Percentiles rank a stretch among this genome's conserved stretches.
Conservation (phyloP, 345 rosid species). For the Barbarea vulgaris region DNA sequence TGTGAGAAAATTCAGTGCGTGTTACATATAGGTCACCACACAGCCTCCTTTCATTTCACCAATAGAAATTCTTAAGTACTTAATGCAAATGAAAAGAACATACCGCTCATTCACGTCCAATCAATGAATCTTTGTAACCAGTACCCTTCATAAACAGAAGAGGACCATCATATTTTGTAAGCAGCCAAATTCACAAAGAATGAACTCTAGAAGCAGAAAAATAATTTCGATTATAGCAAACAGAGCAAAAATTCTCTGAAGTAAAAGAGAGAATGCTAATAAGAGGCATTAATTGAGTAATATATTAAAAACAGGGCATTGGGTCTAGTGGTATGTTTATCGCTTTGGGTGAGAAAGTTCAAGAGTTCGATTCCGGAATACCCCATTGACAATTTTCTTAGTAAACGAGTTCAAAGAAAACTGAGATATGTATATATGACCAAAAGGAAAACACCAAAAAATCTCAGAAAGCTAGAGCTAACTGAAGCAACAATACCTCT, state of each 20-base stretch:
- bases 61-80: no score
- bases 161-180: background rate
- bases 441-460: background rate
- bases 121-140: no score
- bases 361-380: slow-evolving; percentile 69
- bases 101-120: no score
- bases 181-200: no score
- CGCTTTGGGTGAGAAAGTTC: slow-evolving; percentile 88
- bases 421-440: no score
- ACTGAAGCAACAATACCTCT: slow-evolving; percentile 58
- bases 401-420: no score
- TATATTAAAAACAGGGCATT: slow-evolving; percentile 47
- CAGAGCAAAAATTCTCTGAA: background rate
- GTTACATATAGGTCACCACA: no score
- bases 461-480: background rate
- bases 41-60: no score
- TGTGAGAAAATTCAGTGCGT: no score
- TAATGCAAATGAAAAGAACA: no score
- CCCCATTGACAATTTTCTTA: slow-evolving; percentile 47
- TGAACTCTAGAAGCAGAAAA: background rate
- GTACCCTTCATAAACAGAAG: background rate
- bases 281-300: background rate
- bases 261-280: background rate
- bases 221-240: background rate
- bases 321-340: slow-evolving; percentile 90